Base-by-base conservation (phyloP, 148 eudicot species). In the Silene conica region DNA sequence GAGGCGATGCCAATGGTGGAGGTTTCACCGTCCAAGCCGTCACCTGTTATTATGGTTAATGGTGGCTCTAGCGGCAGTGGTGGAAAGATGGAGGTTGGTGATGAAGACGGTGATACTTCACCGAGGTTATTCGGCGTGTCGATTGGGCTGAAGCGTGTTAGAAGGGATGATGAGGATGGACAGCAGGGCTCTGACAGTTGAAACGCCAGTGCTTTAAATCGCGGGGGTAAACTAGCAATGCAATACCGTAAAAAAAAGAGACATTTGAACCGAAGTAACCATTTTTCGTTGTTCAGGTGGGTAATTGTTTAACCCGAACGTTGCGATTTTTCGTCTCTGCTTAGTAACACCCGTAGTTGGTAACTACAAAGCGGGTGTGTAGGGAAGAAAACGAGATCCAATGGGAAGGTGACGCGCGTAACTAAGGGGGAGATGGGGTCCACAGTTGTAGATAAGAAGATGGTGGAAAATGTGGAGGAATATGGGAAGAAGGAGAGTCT, bases 111-210 rank as follows among this genome's bases (percentile, higher is more conserved):
- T 4, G 71, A 65, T 0, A 43, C 71, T 20, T 38, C 60, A 52
- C 90, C 93, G 64, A 81, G 86, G 69, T 66, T 91, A 20, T 89
- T 91, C 22, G 97, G 97, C 0, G 90, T 91, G 0, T 77, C 97
- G 0, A 79, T 91, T n/a, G 97, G 97, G 2, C 78, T 54, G 43
- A 90, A 88, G 78, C 85, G 89, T 13, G 80, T 66, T 58, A 86
- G 83, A 65, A 78, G 81, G 5, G 82, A 71, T 12, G 86, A 75
- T 23, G 76, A 45, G 2, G 31, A 70, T 15, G 71, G 70, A 2
- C 76, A 61, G 13, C 78, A 77, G 22, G 58, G 75, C 8, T 67
- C 83, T 19, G 69, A 80, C 0, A 67, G 81, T 38, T 79, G 66
- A 83, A 69, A 63, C 43, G 66, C 9, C 26, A 62, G 65, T 38